phyloP scores from a whole-genome alignment of 495 filamentous ascomycete genomes.

The Penicillium samsonianum region DNA sequence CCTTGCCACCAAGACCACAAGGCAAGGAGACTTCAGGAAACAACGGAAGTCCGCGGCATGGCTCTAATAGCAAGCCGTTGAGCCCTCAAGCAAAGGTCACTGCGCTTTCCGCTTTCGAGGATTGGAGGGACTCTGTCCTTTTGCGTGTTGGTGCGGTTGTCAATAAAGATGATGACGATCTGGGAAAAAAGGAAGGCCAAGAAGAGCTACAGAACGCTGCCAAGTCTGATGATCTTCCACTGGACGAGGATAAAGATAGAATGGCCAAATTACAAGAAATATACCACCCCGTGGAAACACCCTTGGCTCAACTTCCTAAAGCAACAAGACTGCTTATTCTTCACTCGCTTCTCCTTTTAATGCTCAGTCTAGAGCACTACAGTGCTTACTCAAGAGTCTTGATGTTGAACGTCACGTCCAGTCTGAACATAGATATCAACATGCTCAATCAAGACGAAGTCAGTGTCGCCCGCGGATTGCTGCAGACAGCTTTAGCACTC shows the following conservation, averaged over 20 bases:
- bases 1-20: conserved; percentile 19
- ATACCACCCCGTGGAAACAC: conserved; percentile 49
- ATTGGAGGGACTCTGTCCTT: conserved; percentile 63
- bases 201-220: conserved; percentile 15
- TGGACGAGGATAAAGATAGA: conserved; percentile 30
- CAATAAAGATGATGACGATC: conserved; percentile 54
- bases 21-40: conserved; percentile 5
- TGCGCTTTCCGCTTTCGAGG: conserved; percentile 59
- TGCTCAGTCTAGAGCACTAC: conserved; percentile 83
- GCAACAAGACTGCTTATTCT: conserved; percentile 50
- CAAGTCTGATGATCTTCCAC: conserved; percentile 23
- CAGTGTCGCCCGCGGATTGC: conserved; percentile 70
- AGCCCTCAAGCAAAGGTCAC: conserved; percentile 34
- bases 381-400: conserved; percentile 72
- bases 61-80: neutral
- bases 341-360: conserved; percentile 66
- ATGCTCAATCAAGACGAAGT: conserved; percentile 71
- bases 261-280: conserved; percentile 40
- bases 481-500: conserved; percentile 71
- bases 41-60: conserved; percentile 12
- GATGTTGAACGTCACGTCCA: conserved; percentile 68
- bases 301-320: conserved; percentile 43
- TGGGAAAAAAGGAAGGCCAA: conserved; percentile 22
- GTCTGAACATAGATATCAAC: conserved; percentile 63
- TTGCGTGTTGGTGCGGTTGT: conserved; percentile 65